A percentile compares a stretch with the other conserved stretches of the same genome.
Conservation (phyloP, 129 eudicot species). For the Logfia minima region DNA sequence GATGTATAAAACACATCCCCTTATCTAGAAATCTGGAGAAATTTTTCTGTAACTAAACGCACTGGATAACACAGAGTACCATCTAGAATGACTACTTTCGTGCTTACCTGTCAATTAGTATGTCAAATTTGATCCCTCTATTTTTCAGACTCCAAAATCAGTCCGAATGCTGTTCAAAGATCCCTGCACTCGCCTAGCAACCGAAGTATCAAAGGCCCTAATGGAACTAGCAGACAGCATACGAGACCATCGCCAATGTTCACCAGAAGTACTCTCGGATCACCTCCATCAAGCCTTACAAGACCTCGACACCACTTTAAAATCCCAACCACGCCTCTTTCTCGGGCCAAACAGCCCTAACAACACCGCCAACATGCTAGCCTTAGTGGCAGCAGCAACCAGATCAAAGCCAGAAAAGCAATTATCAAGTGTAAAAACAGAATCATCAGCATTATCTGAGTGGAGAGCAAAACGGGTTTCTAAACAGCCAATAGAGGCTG, state of each 20-base stretch:
- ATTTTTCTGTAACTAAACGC: too few species aligned
- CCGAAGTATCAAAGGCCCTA: conserved; percentile 40
- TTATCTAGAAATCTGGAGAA: too few species aligned
- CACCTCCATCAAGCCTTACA: conserved; percentile 51
- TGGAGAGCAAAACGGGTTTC: conserved; percentile 32
- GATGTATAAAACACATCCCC: too few species aligned
- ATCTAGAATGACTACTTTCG: too few species aligned
- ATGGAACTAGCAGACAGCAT: conserved; percentile 42
- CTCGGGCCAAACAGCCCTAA: conserved; percentile 21
- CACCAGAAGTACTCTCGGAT: conserved; percentile 43
- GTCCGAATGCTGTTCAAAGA: conserved; percentile 44
- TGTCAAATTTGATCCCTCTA: not conserved
- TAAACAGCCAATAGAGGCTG: conserved; percentile 9
- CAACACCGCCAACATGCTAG: conserved; percentile 24
- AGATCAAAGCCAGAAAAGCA: conserved; percentile 36
- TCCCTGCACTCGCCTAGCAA: conserved; percentile 44
- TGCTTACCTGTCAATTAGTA: not conserved
- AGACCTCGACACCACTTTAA: conserved; percentile 41
- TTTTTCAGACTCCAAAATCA: conserved; percentile 37
- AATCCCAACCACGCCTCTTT: conserved; percentile 44
- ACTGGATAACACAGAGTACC: too few species aligned
- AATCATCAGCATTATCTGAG: conserved; percentile 23
- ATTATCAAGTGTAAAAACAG: conserved; percentile 31
- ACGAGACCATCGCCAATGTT: conserved; percentile 37
- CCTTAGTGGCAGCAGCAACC: conserved; percentile 24